Conservation (phyloP, 164 flowering plant species). For the Chimonanthus salicifolius region DNA sequence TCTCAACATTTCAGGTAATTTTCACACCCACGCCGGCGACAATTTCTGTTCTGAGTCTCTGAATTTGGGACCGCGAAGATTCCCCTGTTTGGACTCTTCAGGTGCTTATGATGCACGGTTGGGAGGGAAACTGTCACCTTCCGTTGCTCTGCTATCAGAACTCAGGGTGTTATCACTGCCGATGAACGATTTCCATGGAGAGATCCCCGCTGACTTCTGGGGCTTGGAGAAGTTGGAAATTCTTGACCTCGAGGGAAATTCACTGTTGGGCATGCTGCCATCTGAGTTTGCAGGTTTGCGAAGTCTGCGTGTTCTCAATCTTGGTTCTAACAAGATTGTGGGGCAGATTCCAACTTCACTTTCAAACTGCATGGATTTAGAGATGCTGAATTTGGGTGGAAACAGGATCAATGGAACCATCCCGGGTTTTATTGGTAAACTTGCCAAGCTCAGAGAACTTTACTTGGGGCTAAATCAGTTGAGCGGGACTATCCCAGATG, state of each 20-base stretch:
- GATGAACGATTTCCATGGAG: conserved; percentile 48
- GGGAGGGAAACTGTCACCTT: conserved; percentile 40
- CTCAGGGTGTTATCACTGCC: conserved; percentile 68
- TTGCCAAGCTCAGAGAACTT: conserved; percentile 36
- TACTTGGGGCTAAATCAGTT: conserved; percentile 60
- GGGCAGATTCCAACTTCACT: conserved; percentile 44
- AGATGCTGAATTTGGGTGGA: conserved; percentile 51
- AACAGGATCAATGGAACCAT: conserved; percentile 42
- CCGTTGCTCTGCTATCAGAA: conserved; percentile 34
- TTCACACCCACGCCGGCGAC: no score
- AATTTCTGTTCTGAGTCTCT: no score
- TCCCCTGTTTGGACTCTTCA: no score
- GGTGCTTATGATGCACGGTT: conserved; percentile 6
- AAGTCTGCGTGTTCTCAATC: conserved; percentile 46
- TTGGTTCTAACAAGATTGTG: conserved; percentile 41
- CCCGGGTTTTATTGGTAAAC: conserved; percentile 41
- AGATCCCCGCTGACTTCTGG: conserved; percentile 54
- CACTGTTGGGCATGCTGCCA: conserved; percentile 42
- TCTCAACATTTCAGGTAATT: conserved; percentile 44
- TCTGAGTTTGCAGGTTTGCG: conserved; percentile 31
- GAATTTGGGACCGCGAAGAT: no score
- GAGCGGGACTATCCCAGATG: conserved; percentile 45
- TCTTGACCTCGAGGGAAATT: conserved; percentile 72
- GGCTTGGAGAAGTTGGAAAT: conserved; percentile 46
- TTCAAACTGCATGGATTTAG: conserved; percentile 27